These are phyloP conservation scores for Kwoniella sp. DNA, from an alignment of 768 basidiomycete genomes.

Conservation along the genomic window DNA sequence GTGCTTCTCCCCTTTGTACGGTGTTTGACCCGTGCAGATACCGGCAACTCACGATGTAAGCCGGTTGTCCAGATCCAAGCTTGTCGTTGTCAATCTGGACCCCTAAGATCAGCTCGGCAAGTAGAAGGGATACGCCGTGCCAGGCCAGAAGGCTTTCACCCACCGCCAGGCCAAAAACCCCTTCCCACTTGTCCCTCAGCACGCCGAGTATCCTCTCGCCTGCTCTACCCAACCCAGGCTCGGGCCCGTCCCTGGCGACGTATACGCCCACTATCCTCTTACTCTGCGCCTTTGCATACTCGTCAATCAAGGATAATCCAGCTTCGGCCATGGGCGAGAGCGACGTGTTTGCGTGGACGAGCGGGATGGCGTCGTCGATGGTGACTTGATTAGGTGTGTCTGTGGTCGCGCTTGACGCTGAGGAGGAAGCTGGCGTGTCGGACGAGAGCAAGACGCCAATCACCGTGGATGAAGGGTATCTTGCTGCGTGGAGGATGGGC, in stretches of 20 bases:
- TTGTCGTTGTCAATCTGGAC: conserved; percentile 15
- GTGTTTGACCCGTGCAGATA: neutral
- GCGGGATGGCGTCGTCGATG: conserved; percentile 20
- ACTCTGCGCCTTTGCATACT: conserved; percentile 14
- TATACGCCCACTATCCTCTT: conserved; percentile 32
- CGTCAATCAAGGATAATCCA: conserved; percentile 19
- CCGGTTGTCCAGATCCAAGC: conserved; percentile 11
- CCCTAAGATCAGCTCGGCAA: neutral
- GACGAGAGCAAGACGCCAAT: conserved; percentile 33
- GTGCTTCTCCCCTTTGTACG: neutral
- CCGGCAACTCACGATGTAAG: conserved; percentile 17
- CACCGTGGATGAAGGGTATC: conserved; percentile 28
- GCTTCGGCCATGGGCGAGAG: conserved; percentile 29
- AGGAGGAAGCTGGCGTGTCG: conserved; percentile 2
- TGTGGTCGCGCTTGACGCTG: neutral
- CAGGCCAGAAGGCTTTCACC: conserved; percentile 10
- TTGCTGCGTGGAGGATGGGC: conserved; percentile 34
- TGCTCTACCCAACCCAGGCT: neutral
- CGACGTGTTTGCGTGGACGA: conserved; percentile 26
- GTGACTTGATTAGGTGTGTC: neutral
- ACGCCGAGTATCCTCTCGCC: conserved; percentile 13
- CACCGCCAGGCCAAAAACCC: conserved; percentile 24
- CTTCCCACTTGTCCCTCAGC: conserved; percentile 11
- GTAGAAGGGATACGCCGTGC: neutral
- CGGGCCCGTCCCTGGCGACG: conserved; percentile 1